Base-by-base conservation (phyloP, 139 green algal genomes). In the Desmodesmus armatus region DNA sequence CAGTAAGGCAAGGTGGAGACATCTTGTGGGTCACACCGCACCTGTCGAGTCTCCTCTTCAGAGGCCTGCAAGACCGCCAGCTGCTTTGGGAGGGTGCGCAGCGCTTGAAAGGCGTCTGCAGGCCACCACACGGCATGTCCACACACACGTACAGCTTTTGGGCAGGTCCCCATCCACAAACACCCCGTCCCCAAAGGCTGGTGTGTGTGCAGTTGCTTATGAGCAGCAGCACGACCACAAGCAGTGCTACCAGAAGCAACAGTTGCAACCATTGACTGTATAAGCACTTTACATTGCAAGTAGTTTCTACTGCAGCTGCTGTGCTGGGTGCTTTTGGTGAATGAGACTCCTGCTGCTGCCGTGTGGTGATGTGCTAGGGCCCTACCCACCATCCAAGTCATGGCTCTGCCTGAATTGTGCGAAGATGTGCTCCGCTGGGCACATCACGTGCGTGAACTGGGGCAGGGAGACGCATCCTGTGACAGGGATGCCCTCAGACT, bases 11-110 rank as follows among this genome's bases (percentile, higher is more conserved):
- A 69, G 13, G 29, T 23, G 15, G 15, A 13, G 21, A n/a, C 21
- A 27, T 69, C 7, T 35, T n/a, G 29, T 27, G 17, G 25, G 33
- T 27, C 60, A 69, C 21, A 69, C 9, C 58, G 5, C 35, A 86
- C 80, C 80, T 80, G 51, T 37, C 69, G 33, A 15, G 80, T 86
- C 1, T 86, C 80, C 15, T 86, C 69, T 39, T 86, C 80, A 25
- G 51, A 60, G 0, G 35, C 69, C 13, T 67, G 69, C 49, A 86
- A 39, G 13, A 80, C 80, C 39, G 69, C 35, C 37, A 51, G 37
- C 69, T 86, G 80, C 44, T n/a, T 77, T 5, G 80, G 80, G 27
- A 86, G 53, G 39, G 62, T 63, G 39, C 70, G 69, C 67, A 86
- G 39, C 13, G 80, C 80, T 44, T 44, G 51, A 19, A 86, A 80